Conservation (phyloP, 2,329 filamentous ascomycete species). For the Phyllosticta ampelicida region DNA sequence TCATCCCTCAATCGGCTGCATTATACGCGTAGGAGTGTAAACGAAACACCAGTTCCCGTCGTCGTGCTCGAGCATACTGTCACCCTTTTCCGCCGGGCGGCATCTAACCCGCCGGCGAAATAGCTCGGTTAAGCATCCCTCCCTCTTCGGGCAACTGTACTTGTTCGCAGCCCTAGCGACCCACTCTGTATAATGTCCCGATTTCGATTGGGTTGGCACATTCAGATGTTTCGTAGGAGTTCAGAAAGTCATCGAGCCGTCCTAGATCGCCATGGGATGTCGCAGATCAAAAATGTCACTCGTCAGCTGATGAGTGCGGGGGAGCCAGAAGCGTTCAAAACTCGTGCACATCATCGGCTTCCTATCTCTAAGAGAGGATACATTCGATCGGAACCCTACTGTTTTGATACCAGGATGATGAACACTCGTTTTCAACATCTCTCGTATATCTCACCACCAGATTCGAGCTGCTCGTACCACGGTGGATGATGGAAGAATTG, state of each 20-base stretch:
- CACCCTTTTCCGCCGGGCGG: not conserved
- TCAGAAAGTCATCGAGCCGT: not conserved
- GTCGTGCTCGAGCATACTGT: not conserved
- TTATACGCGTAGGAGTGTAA: not conserved
- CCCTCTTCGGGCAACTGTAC: not conserved
- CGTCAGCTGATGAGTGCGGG: not conserved
- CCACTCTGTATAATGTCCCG: not conserved
- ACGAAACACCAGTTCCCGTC: not conserved
- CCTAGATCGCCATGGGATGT: not conserved
- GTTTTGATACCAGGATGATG: no score
- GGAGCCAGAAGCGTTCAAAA: not conserved
- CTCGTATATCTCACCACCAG: no score
- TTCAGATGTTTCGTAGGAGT: not conserved
- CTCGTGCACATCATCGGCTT: no score
- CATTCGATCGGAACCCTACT: no score
- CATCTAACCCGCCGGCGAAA: no score
- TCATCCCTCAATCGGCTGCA: no score
- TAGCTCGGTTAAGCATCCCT: not conserved
- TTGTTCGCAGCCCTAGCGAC: not conserved
- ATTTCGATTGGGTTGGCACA: not conserved
- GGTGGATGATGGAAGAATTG: no score
- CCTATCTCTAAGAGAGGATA: no score
- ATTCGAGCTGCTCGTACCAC: no score
- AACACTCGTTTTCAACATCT: no score
- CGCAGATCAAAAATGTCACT: not conserved